Evolutionary conservation across 2,329 filamentous ascomycete genomes (phyloP).

Genomic region (Metarhizium humberi): DNA sequence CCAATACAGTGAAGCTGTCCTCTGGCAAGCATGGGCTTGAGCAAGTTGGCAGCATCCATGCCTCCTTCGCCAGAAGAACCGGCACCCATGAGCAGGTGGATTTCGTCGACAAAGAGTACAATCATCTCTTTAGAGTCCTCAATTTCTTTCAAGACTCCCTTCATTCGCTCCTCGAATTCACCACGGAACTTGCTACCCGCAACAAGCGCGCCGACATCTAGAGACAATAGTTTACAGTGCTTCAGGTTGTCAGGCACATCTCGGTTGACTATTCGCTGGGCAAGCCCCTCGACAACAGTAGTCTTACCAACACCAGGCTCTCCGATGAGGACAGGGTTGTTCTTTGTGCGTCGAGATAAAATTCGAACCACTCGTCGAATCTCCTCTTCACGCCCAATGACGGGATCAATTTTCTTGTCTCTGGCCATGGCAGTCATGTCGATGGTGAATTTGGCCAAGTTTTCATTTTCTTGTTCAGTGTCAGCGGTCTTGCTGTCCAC

Average conservation of each 20-base stretch:
- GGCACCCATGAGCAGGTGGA: constrained; percentile 96
- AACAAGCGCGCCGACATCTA: constrained; percentile 90
- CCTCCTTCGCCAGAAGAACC: constrained; percentile 90
- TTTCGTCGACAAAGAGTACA: constrained; percentile 96
- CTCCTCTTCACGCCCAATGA: constrained; percentile 94
- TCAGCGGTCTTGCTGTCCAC: constrained; percentile 97
- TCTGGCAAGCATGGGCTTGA: constrained; percentile 96
- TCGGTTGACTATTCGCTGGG: constrained; percentile 89
- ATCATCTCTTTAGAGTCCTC: constrained; percentile 92
- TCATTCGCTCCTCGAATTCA: constrained; percentile 99
- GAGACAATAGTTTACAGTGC: constrained; percentile 84
- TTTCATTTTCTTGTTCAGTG: constrained; percentile 85
- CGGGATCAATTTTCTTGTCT: constrained; percentile 95
- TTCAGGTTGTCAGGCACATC: constrained; percentile 95
- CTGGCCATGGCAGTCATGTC: constrained; percentile 95
- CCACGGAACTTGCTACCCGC: constrained; percentile 97
- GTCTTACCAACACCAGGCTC: constrained; percentile 98
- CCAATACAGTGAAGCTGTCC: constrained; percentile 97
- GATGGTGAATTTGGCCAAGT: constrained; percentile 95
- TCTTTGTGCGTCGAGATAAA: constrained; percentile 87
- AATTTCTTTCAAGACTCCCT: constrained; percentile 96
- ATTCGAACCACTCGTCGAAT: constrained; percentile 89
- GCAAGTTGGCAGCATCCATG: constrained; percentile 95
- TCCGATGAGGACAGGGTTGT: constrained; percentile 96
- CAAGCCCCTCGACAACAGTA: constrained; percentile 91